Conservation (phyloP, 495 filamentous ascomycete genomes). For the Chaetomium tenue region DNA sequence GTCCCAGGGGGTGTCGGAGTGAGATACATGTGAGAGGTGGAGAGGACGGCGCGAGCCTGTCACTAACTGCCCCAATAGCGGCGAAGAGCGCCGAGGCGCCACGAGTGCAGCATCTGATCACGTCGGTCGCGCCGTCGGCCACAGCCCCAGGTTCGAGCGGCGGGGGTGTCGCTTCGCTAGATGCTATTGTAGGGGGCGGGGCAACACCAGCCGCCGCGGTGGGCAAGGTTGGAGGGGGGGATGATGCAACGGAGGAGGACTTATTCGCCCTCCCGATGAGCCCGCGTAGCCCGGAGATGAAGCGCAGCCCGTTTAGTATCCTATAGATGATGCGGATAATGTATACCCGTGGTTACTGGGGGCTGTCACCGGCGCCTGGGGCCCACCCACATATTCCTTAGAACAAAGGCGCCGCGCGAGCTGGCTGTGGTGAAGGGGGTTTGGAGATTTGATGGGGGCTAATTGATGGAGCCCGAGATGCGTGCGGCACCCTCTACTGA, state of each 20-base stretch:
- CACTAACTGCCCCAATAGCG: conserved; percentile 20
- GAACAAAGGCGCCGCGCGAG: too few species aligned
- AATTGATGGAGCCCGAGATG: too few species aligned
- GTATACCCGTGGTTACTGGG: conserved; percentile 4
- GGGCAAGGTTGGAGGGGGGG: conserved; percentile 23
- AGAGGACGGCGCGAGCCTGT: background rate
- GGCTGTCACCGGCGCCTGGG: background rate
- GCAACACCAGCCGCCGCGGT: conserved; percentile 33
- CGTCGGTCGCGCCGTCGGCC: conserved; percentile 9
- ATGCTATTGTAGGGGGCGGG: conserved; percentile 46
- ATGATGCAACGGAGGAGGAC: conserved; percentile 60
- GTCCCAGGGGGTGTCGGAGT: background rate
- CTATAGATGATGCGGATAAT: conserved; percentile 27
- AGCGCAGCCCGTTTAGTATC: conserved; percentile 67
- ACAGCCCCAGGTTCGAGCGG: background rate
- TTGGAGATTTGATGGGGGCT: too few species aligned
- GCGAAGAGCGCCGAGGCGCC: conserved; percentile 23
- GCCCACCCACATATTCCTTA: background rate
- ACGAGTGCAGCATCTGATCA: conserved; percentile 16
- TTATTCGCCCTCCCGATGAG: conserved; percentile 79
- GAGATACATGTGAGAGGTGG: background rate
- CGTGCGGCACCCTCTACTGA: too few species aligned
- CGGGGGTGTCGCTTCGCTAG: conserved; percentile 44
- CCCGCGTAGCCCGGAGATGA: conserved; percentile 74
- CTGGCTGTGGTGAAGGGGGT: too few species aligned